Evolutionary conservation across 129 eudicot species (phyloP).

Genomic region (Rutidosis leptorrhynchoides): DNA sequence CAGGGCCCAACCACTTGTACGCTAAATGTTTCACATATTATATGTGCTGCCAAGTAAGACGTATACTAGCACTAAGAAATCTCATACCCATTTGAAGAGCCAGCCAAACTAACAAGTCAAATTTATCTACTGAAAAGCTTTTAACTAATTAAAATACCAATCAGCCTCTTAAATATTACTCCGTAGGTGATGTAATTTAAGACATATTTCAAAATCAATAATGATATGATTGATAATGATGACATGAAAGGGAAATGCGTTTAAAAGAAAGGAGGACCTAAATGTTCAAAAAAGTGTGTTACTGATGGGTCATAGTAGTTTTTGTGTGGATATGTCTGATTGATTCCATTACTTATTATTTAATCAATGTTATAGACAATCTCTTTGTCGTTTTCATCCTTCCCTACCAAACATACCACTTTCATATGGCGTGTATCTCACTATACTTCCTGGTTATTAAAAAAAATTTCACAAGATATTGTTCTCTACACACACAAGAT

Average conservation of each 20-base stretch:
- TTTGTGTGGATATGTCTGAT: neutral
- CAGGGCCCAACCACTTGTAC: no score
- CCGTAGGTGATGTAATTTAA: neutral
- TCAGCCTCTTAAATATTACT: neutral
- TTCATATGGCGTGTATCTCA: neutral
- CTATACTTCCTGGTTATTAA: neutral
- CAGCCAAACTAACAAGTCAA: no score
- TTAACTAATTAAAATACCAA: no score
- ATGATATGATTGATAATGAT: neutral
- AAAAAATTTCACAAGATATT: neutral
- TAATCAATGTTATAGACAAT: neutral
- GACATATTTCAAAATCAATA: neutral
- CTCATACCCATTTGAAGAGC: no score
- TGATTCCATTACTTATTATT: neutral
- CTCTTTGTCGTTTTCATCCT: slow-evolving; percentile 1
- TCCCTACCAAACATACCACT: neutral
- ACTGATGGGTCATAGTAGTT: neutral
- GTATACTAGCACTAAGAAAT: no score
- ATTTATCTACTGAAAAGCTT: no score
- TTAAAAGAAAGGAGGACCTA: neutral
- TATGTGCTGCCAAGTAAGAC: no score
- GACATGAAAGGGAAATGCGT: slow-evolving; percentile 3
- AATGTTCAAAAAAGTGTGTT: neutral
- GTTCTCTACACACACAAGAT: neutral
- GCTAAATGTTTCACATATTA: no score